Evolutionary conservation across 129 eudicot genomes (phyloP), one percentile per base, ranked within the genome.

Genomic region (Cynara cardunculus): DNA sequence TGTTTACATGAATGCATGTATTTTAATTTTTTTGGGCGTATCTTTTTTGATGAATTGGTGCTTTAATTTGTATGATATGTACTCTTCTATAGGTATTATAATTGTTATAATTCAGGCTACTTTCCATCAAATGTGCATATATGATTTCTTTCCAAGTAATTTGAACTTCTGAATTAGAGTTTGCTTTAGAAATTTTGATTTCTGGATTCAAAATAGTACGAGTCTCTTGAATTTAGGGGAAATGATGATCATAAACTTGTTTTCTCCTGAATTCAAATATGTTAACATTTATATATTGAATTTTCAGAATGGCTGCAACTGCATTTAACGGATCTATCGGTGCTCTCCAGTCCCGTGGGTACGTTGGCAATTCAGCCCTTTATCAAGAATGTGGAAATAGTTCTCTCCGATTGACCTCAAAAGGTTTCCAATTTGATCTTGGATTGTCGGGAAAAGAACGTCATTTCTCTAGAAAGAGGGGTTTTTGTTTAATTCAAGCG

Each of bases 261-360:
- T 25, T n/a, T 25, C n/a, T 70, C 21, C 3, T 31, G 64, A 53
- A 53, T 53, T 18, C 24, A 53, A 53, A 18, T 5, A 53, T 18
- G 64, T 53, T 53, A 56, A 56, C 24, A 3, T 4, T 18, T 10
- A 6, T 68, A 28, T 49, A 11, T 64, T 24, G 5, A 37, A 66
- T 74, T 49, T 79, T 84, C 85, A 92, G 96, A 82, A 95, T 95
- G 99, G 93, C 93, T 53, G 85, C 97, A 67, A 82, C 94, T n/a
- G 81, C 87, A 18, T 86, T 89, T 75, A 89, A 85, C 72, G 94
- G 89, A 77, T 85, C 91, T 44, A 28, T 83, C 76, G 85, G 90
- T 78, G 83, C 81, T 44, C 89, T 81, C 82, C 92, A 83, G 71
- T 76, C 93, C 66, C 79, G 30, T 27, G 86, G 90, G 44, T 85